Percentiles rank a stretch among this genome's conserved stretches.
Conservation (phyloP, 495 filamentous ascomycete species). For the Stereocaulon alpinum region DNA sequence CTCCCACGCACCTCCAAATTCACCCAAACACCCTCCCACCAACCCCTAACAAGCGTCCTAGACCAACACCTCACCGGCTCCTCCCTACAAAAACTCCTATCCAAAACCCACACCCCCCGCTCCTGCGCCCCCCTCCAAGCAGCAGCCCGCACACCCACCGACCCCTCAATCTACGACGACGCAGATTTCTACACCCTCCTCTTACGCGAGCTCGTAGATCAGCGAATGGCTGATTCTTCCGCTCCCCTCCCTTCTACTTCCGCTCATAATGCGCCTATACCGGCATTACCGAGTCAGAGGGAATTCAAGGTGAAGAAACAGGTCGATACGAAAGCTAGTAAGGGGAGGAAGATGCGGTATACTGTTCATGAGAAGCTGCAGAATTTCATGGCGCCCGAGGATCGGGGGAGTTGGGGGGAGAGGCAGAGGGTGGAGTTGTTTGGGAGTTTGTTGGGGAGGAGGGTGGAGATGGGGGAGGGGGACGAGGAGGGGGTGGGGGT, state of each 20-base stretch:
- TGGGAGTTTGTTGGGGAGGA: constrained; percentile 75
- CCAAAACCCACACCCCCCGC: constrained; percentile 52
- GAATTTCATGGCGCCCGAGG: constrained; percentile 95
- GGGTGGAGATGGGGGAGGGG: constrained; percentile 66
- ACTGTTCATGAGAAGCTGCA: constrained; percentile 93
- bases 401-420: constrained; percentile 64
- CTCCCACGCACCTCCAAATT: constrained; percentile 35
- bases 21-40: constrained; percentile 33
- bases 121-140: constrained; percentile 63
- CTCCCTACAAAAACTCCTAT: constrained; percentile 54
- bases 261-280: not conserved
- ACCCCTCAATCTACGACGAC: constrained; percentile 66
- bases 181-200: constrained; percentile 86
- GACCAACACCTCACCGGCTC: constrained; percentile 55
- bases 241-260: constrained; percentile 2
- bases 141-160: constrained; percentile 21
- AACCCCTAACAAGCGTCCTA: constrained; percentile 62
- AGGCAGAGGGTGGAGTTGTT: constrained; percentile 80
- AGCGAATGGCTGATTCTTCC: constrained; percentile 45
- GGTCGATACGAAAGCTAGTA: constrained; percentile 89
- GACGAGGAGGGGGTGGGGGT: constrained; percentile 43
- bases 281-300: constrained; percentile 21
- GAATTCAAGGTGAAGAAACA: constrained; percentile 53
- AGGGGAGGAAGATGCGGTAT: constrained; percentile 86
- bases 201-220: constrained; percentile 84